Conservation (phyloP, 371 early-diverging fungal genomes). For the Lichtheimia hyalospora region DNA sequence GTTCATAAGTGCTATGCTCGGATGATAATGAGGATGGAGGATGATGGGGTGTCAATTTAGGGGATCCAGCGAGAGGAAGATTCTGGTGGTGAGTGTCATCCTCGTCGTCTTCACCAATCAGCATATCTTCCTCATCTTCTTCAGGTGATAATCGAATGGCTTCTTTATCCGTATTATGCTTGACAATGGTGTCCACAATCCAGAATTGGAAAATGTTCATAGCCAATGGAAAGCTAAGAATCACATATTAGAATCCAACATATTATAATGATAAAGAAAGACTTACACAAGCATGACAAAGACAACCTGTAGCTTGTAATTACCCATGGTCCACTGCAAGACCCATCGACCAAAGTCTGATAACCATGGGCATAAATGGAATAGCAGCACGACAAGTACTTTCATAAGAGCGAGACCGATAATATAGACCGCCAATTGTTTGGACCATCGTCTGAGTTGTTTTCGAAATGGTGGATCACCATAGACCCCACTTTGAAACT, state of each 20-base stretch:
- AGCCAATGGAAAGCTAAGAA: constrained; percentile 44
- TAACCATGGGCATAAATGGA: constrained; percentile 53
- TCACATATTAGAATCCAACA: neutral
- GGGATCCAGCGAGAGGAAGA: neutral
- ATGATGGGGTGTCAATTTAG: neutral
- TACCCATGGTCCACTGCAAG: constrained; percentile 51
- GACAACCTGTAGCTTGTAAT: constrained; percentile 58
- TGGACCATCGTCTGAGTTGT: constrained; percentile 56
- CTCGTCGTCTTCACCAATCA: constrained; percentile 16
- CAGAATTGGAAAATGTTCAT: constrained; percentile 71
- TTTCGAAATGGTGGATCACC: constrained; percentile 56
- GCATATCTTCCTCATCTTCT: constrained; percentile 26
- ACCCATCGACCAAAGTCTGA: constrained; percentile 64
- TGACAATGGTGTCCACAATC: constrained; percentile 65
- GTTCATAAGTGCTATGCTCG: neutral
- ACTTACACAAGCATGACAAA: constrained; percentile 63
- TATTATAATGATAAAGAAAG: neutral
- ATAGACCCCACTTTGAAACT: constrained; percentile 65
- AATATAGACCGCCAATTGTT: constrained; percentile 58
- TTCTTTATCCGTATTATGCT: constrained; percentile 43
- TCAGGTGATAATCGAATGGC: constrained; percentile 31
- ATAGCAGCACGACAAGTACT: constrained; percentile 47
- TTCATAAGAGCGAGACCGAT: constrained; percentile 62
- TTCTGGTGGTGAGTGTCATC: neutral
- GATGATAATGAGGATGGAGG: neutral